phyloP scores from a whole-genome alignment of 2,329 filamentous ascomycete species.

The Fusarium xylarioides region DNA sequence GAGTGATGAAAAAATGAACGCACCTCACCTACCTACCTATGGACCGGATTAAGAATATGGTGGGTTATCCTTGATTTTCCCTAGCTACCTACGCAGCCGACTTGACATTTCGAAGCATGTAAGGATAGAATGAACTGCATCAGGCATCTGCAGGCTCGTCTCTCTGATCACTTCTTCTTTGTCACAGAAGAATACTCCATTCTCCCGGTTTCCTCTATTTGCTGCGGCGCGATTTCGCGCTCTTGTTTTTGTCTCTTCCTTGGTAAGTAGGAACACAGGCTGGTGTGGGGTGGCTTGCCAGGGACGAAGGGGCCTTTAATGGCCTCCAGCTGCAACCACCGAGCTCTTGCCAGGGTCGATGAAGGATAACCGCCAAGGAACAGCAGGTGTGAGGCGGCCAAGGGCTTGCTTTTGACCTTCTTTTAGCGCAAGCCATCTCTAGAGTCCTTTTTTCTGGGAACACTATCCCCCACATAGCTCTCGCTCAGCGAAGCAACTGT shows the following conservation, averaged over 20 bases:
- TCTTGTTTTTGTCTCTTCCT: background rate
- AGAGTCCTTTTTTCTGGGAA: background rate
- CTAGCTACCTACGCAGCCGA: background rate
- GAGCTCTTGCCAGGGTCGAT: constrained; percentile 17
- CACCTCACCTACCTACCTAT: background rate
- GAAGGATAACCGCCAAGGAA: constrained; percentile 20
- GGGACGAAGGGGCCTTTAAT: constrained; percentile 16
- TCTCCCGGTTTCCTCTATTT: background rate
- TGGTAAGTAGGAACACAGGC: background rate
- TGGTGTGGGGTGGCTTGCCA: constrained; percentile 31
- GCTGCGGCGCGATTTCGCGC: background rate
- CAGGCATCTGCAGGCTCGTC: too few species aligned
- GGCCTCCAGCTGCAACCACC: constrained; percentile 15
- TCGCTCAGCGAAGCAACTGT: background rate
- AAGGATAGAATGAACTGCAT: background rate
- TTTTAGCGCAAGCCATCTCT: constrained; percentile 19
- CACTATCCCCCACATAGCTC: constrained; percentile 15
- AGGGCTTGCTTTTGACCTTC: constrained; percentile 18
- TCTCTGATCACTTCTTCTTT: background rate
- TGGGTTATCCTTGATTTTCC: background rate
- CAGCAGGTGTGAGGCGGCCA: constrained; percentile 1
- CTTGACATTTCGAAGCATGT: background rate
- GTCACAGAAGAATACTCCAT: background rate
- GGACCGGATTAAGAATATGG: background rate
- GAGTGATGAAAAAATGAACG: background rate